Percentiles rank a stretch among this genome's conserved stretches.
Evolutionary conservation across 1,284 basidiomycete species (phyloP).

Genomic region (Acaromyces ingoldii): DNA sequence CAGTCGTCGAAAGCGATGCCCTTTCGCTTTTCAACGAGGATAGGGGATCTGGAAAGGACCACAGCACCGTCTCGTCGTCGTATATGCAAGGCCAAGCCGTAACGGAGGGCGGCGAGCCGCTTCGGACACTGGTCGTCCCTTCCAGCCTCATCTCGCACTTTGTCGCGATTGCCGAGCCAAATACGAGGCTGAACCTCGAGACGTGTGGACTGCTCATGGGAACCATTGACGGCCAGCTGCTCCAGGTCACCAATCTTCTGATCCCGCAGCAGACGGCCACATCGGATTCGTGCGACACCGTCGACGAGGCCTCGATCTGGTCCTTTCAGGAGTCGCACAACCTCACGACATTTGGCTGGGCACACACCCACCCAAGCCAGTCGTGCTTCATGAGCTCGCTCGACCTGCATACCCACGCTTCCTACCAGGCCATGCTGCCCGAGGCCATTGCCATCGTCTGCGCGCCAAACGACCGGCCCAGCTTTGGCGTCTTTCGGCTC

Average conservation of each 20-base stretch:
- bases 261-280: slow-evolving; percentile 79
- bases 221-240: slow-evolving; percentile 47
- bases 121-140: slow-evolving; percentile 55
- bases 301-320: slow-evolving; percentile 77
- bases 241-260: slow-evolving; percentile 67
- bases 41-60: no score
- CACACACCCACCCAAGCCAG: slow-evolving; percentile 86
- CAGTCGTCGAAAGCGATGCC: no score
- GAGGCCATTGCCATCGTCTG: slow-evolving; percentile 88
- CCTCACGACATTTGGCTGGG: slow-evolving; percentile 83
- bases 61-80: no score
- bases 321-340: slow-evolving; percentile 66
- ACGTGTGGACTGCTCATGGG: slow-evolving; percentile 66
- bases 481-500: slow-evolving; percentile 76
- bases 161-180: slow-evolving; percentile 63
- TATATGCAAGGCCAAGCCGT: no score
- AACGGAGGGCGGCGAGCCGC: slow-evolving; percentile 13
- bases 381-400: slow-evolving; percentile 75
- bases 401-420: slow-evolving; percentile 80
- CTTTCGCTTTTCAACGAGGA: no score
- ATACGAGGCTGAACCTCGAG: slow-evolving; percentile 62
- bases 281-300: slow-evolving; percentile 80
- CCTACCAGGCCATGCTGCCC: slow-evolving; percentile 77
- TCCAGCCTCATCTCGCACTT: slow-evolving; percentile 67
- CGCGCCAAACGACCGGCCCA: slow-evolving; percentile 70